phyloP scores from a whole-genome alignment of 495 filamentous ascomycete genomes.

The Penicillium robsamsonii region DNA sequence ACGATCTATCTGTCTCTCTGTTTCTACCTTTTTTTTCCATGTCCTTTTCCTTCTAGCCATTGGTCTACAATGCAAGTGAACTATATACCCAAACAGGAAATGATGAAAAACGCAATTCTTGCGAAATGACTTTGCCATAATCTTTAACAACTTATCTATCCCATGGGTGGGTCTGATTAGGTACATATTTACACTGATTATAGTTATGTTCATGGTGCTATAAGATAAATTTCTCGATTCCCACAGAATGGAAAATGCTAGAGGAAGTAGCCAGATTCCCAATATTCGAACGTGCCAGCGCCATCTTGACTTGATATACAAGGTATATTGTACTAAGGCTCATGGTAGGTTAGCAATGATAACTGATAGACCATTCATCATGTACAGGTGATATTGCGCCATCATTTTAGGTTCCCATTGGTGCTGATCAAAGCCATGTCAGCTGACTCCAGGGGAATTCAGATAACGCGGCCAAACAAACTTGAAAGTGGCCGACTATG shows the following conservation, averaged over 20 bases:
- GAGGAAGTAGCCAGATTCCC: too few species aligned
- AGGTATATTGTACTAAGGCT: too few species aligned
- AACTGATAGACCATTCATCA: neutral
- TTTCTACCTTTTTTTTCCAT: neutral
- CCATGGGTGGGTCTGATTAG: neutral
- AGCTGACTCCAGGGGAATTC: too few species aligned
- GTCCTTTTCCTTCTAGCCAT: neutral
- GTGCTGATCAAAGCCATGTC: neutral
- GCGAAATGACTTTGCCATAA: neutral
- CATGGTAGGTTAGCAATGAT: neutral
- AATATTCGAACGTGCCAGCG: neutral
- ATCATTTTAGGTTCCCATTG: neutral
- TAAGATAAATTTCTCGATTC: too few species aligned
- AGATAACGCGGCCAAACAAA: neutral
- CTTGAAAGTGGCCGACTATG: neutral
- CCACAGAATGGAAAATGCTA: too few species aligned
- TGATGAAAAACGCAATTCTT: neutral
- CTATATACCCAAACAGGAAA: neutral
- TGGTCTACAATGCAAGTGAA: neutral
- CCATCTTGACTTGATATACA: neutral
- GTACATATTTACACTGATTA: neutral
- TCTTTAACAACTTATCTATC: neutral
- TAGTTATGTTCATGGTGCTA: too few species aligned
- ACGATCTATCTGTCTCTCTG: neutral
- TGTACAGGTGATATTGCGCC: neutral